A percentile compares a stretch with the other conserved stretches of the same genome.
These are phyloP conservation scores for Pseudoscleropodium purum DNA, from an alignment of 225 moss, liverwort and hornwort genomes.

Conservation along the genomic window DNA sequence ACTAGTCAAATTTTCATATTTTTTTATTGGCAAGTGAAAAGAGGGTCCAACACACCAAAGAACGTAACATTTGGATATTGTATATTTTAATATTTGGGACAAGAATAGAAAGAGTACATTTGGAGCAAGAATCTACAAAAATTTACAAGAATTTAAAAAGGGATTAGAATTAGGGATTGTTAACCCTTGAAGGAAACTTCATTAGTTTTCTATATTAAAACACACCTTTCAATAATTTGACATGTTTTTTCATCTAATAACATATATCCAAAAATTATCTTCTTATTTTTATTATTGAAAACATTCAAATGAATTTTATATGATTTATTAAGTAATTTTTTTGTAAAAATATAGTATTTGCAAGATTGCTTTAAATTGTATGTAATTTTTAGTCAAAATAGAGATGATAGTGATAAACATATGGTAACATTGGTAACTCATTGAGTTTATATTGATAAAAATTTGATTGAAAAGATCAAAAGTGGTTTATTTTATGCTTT, in stretches of 20 bases:
- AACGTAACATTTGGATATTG: too few species aligned
- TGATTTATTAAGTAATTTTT: accelerated
- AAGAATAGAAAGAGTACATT: too few species aligned
- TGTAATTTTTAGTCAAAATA: background rate
- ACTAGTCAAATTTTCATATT: background rate
- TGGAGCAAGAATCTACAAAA: background rate
- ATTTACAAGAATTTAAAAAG: background rate
- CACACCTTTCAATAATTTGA: background rate
- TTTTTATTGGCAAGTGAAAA: background rate
- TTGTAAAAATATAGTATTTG: too few species aligned
- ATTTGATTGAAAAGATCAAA: background rate
- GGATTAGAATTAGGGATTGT: too few species aligned
- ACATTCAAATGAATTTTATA: background rate
- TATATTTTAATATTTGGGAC: too few species aligned
- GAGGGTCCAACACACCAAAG: background rate
- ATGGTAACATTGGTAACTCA: background rate
- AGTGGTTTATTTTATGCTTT: background rate
- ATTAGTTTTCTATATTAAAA: background rate
- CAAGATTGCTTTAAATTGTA: accelerated
- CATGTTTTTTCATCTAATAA: background rate
- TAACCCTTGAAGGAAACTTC: background rate
- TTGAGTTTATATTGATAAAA: background rate
- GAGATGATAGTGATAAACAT: background rate
- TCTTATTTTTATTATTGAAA: background rate
- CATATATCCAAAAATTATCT: background rate